Conservation (phyloP, 2,329 filamentous ascomycete genomes). For the Pseudocercospora pini-densiflorae region DNA sequence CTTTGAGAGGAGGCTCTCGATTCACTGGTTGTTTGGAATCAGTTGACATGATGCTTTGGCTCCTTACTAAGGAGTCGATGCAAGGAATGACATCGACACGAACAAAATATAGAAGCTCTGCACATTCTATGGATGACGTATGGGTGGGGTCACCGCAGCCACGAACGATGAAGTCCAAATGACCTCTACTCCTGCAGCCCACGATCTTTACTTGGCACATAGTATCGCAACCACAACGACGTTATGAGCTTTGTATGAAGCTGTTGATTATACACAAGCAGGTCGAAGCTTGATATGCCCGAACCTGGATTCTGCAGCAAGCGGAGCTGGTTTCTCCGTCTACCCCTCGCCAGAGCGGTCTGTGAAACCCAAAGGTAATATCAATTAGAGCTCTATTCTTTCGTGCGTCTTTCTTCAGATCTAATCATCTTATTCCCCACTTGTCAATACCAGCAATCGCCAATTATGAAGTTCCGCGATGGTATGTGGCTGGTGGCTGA, state of each 20-base stretch:
- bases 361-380: background rate
- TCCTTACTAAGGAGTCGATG: background rate
- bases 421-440: background rate
- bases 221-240: background rate
- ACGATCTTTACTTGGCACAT: background rate
- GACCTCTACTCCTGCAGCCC: background rate
- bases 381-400: background rate
- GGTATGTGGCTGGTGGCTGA: conserved; percentile 69
- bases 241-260: background rate
- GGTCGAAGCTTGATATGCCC: background rate
- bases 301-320: background rate
- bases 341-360: conserved; percentile 1
- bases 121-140: background rate
- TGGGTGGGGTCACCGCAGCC: background rate
- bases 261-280: background rate
- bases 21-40: conserved; percentile 48
- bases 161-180: background rate
- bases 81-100: too few species aligned
- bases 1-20: conserved; percentile 51
- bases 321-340: background rate
- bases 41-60: background rate
- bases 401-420: background rate
- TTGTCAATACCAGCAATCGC: background rate
- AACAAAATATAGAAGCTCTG: background rate
- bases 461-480: background rate